Base-by-base conservation (phyloP, 2,329 filamentous ascomycete genomes). In the Nigrograna mackinnonii region DNA sequence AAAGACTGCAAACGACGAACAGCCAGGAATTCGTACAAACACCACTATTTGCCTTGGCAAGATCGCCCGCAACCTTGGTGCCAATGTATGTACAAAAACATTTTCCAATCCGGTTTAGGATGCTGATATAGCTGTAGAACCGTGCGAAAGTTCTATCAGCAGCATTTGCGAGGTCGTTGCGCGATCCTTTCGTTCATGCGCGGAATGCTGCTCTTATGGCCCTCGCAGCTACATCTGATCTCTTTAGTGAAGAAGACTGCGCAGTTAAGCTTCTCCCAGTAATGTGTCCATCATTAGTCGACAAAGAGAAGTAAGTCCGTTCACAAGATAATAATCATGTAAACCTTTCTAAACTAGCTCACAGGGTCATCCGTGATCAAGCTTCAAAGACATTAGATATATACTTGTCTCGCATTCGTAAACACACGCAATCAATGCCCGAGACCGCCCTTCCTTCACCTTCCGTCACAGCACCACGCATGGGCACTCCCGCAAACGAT, bases 21-120 rank as follows among this genome's bases (percentile, higher is more conserved):
- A 99, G 61, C 91, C 94, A 1, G 94, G 94, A 1, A 99, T 99
- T 52, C 83, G 94, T 48, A 99, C 94, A 6, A 99, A 99, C 66
- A 99, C 94, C 0, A 99, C 94, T 2, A 99, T 99, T 42, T 97
- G 92, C 64, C 73, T 99, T 1, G 94, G 94, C 17, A 97, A 96
- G 62, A 96, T 99, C 55, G 91, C 94, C 12, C 91, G 90, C 57
- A 87, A 95, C 57, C 76, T 99, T 1, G 89, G 90, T 2, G 76
- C 80, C 2, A 75, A 73, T 52, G 78, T 80, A 68, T 41, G 65
- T 56, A 17, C 6, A 37, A 43, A n/a, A 7, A 11, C 20, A 6
- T 22, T 18, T n/a, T 24, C 28, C 6, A 22, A 14, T 14, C 6
- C 22, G 14, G 3, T 12, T n/a, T 19, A n/a, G n/a, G n/a, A 18